phyloP scores from a whole-genome alignment of 176 grass and related monocot species.

The Bromus sterilis region DNA sequence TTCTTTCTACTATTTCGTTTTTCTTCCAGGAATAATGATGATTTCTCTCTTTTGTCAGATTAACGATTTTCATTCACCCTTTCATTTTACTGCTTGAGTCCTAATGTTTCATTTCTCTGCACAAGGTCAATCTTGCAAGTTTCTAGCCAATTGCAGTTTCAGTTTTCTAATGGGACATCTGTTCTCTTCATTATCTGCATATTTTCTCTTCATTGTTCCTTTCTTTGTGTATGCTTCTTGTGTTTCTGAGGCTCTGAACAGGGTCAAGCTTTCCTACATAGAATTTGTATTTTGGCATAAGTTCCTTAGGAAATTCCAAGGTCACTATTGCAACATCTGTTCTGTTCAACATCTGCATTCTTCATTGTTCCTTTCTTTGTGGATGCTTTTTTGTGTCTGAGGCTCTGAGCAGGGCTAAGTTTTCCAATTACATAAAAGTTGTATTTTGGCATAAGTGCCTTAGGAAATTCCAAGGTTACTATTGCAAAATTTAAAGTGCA shows the following conservation, averaged over 20 bases:
- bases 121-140: neutral
- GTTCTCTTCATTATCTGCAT: neutral
- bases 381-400: neutral
- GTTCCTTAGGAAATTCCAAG: neutral
- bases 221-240: neutral
- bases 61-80: too few species aligned
- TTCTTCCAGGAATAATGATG: too few species aligned
- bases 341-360: neutral
- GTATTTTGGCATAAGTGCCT: neutral
- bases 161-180: neutral
- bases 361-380: neutral
- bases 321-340: too few species aligned
- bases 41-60: too few species aligned
- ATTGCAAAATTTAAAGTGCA: neutral
- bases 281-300: neutral
- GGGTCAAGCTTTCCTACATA: neutral
- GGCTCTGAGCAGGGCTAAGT: neutral
- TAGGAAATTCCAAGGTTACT: neutral
- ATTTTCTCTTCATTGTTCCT: neutral
- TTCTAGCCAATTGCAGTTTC: neutral
- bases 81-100: too few species aligned
- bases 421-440: neutral
- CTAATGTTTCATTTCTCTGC: too few species aligned
- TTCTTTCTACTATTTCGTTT: too few species aligned
- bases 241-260: neutral